These are phyloP conservation scores for Ochetophila trinervis DNA, from an alignment of 306 rosid species.

Conservation along the genomic window DNA sequence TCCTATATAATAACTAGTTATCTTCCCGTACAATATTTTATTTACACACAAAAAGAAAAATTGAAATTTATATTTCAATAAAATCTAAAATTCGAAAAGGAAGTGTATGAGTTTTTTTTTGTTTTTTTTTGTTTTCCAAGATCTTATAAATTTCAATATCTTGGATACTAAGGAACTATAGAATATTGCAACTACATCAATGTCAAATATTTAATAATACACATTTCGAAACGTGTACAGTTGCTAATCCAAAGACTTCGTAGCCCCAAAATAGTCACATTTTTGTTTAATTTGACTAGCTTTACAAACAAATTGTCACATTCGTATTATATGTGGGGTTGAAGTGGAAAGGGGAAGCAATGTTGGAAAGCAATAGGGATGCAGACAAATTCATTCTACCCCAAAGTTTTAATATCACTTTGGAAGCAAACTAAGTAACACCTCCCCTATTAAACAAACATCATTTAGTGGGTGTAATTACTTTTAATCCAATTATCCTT, in stretches of 20 bases:
- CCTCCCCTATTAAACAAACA: conserved; percentile 32
- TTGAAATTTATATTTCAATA: too few relatives aligned
- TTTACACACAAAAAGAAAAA: too few relatives aligned
- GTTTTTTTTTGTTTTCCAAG: conserved; percentile 20
- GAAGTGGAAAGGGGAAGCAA: conserved; percentile 65
- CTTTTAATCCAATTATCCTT: conserved; percentile 59
- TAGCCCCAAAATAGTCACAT: conserved; percentile 1
- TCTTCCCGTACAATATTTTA: too few relatives aligned
- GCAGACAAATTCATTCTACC: conserved; percentile 34
- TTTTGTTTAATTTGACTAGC: neutral
- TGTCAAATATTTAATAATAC: conserved; percentile 3
- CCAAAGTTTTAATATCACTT: conserved; percentile 45
- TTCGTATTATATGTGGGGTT: conserved; percentile 49
- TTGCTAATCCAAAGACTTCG: conserved; percentile 33
- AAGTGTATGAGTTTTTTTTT: too few relatives aligned
- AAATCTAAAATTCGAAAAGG: too few relatives aligned
- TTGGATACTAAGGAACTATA: conserved; percentile 45
- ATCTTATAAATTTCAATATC: conserved; percentile 3
- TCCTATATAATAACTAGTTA: too few relatives aligned
- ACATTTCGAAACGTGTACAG: conserved; percentile 32
- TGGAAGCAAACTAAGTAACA: conserved; percentile 57
- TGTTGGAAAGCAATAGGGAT: conserved; percentile 47
- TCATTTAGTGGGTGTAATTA: conserved; percentile 52
- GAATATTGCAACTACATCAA: conserved; percentile 23
- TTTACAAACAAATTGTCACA: conserved; percentile 31